A percentile compares a stretch with the other conserved stretches of the same genome.
Conservation (phyloP, 345 rosid species). For the Gossypium arboreum region DNA sequence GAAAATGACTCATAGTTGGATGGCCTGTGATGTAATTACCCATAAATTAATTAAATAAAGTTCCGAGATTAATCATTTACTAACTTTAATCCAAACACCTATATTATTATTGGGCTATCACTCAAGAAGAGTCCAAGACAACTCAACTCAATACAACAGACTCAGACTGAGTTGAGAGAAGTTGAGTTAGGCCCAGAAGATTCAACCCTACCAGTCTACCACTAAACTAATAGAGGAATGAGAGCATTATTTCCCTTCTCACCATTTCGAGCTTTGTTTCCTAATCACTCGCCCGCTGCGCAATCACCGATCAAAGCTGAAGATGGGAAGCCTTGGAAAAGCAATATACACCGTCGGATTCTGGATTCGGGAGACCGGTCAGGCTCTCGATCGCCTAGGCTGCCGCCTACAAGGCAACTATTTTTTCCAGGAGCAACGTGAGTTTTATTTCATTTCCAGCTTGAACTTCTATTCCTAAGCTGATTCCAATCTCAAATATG, state of each 20-base stretch:
- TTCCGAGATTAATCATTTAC: no score
- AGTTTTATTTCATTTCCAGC: constrained; percentile 14
- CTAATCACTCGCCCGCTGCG: not conserved
- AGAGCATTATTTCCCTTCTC: not conserved
- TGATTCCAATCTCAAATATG: not conserved
- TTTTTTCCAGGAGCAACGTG: constrained; percentile 83
- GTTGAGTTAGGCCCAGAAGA: not conserved
- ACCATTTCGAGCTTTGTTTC: not conserved
- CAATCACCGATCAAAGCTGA: constrained; percentile 15
- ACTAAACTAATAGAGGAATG: not conserved
- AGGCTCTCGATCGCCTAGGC: constrained; percentile 94
- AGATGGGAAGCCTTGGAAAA: constrained; percentile 85
- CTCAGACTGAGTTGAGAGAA: no score
- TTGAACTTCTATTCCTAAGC: not conserved
- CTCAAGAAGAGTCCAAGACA: no score
- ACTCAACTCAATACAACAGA: no score
- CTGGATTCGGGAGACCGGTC: constrained; percentile 98
- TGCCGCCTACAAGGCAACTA: constrained; percentile 87
- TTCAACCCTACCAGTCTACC: constrained; percentile 28
- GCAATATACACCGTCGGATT: constrained; percentile 86
- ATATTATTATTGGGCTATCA: no score
- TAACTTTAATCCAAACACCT: no score
- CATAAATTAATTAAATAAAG: no score
- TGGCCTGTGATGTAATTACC: no score
- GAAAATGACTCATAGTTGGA: no score